Evolutionary conservation across 768 basidiomycete species (phyloP), one percentile per base, ranked within the genome.

Genomic region (Candolleomyces aberdarensis): DNA sequence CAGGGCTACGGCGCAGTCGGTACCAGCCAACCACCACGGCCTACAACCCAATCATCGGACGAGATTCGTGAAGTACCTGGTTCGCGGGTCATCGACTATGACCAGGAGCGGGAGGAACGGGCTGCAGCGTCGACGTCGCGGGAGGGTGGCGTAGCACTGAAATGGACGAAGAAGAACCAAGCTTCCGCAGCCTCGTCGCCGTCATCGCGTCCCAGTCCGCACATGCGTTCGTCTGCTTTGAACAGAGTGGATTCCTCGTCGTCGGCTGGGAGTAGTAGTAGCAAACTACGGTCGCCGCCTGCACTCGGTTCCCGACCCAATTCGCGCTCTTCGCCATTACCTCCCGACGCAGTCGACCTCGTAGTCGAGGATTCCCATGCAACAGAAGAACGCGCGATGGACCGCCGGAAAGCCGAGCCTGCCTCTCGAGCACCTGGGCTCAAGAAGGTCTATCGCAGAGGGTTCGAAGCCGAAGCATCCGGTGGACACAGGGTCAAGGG

Each of bases 321-420:
- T 43, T 53, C 66, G 17, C 29, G 58, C 29, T 20, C 50, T 13
- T 69, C 74, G 5, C 71, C 74, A 11, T 72, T 85, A 13, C 82
- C 83, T 14, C 80, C 84, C 1, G 91, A 98, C 64, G 95, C 96
- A 1, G 88, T 98, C 1, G 96, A 99, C 68, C 78, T 99, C 17
- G 83, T 98, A 5, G 85, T 96, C 0, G 90, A 91, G 67, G 89
- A 88, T 67, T 62, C 70, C 8, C 69, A 76, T 8, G 85, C 86
- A 3, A 83, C 80, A 32, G 79, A 84, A 62, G 79, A 83, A 31
- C 75, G 78, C 65, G 71, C 74, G 29, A 76, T 80, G 48, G 86
- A 88, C 63, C 75, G 87, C 43, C 71, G 82, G 57, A 84, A 83
- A 60, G 89, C 87, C 22, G 87, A 89, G 63, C 86, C 88, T n/a